phyloP scores from a whole-genome alignment of 225 moss, liverwort and hornwort genomes.

The Bryum argenteum region DNA sequence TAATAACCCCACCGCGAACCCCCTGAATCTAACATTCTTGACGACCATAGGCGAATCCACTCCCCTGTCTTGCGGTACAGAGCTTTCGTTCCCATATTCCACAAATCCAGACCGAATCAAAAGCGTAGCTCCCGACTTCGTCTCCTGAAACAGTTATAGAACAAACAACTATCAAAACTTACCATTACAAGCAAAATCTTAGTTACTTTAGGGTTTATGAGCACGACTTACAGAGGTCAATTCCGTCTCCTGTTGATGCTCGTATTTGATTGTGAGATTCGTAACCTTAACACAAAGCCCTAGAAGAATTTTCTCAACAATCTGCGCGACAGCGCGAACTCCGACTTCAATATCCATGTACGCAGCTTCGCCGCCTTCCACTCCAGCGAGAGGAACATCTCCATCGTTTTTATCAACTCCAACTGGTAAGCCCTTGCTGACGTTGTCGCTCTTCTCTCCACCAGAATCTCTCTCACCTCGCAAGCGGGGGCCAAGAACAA shows the following conservation, averaged over 20 bases:
- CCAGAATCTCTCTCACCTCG: conserved; percentile 37
- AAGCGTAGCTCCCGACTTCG: conserved; percentile 43
- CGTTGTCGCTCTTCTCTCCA: conserved; percentile 42
- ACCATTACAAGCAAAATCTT: conserved; percentile 14
- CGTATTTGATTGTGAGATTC: conserved; percentile 69
- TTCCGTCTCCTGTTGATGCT: conserved; percentile 46
- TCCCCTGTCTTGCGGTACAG: conserved; percentile 42
- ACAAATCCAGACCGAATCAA: conserved; percentile 66
- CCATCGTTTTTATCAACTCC: conserved; percentile 34
- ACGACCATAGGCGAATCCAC: conserved; percentile 67
- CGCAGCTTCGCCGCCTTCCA: conserved; percentile 60
- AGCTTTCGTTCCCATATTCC: conserved; percentile 78
- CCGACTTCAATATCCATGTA: conserved; percentile 96
- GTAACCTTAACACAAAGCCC: conserved; percentile 83
- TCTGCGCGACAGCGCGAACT: conserved; percentile 91
- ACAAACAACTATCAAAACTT: conserved; percentile 10
- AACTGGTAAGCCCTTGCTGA: conserved; percentile 33
- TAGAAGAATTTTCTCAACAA: conserved; percentile 90
- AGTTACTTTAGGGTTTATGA: conserved; percentile 31
- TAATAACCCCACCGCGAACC: conserved; percentile 69
- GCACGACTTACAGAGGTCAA: conserved; percentile 34
- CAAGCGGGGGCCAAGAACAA: conserved; percentile 76
- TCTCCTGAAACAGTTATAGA: conserved; percentile 36
- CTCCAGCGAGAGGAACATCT: conserved; percentile 39
- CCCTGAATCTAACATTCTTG: conserved; percentile 77